A percentile compares a stretch with the other conserved stretches of the same genome.
Conservation (phyloP, 2,329 filamentous ascomycete genomes). For the Cordyceps farinosa region DNA sequence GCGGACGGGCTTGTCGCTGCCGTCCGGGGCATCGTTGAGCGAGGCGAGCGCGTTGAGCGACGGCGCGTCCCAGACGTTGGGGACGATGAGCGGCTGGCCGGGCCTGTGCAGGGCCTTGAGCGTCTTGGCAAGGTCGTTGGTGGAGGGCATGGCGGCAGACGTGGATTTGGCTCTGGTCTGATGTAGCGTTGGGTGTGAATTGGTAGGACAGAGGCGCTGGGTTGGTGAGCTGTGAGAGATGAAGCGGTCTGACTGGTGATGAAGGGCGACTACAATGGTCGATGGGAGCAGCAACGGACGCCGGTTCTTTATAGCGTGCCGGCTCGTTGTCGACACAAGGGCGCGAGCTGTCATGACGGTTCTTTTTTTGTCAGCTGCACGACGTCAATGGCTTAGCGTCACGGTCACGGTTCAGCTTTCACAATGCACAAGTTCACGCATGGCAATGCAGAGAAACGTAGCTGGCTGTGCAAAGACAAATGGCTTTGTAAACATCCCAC, state of each 20-base stretch:
- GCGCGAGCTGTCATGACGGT: neutral
- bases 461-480: slow-evolving; percentile 1
- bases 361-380: neutral
- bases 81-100: slow-evolving; percentile 48
- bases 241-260: neutral
- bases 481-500: neutral
- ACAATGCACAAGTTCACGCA: neutral
- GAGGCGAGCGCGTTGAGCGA: slow-evolving; percentile 44
- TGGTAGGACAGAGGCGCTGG: neutral
- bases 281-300: neutral
- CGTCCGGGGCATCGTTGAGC: slow-evolving; percentile 31
- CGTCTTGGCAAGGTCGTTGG: slow-evolving; percentile 33
- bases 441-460: neutral
- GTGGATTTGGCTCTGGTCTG: neutral
- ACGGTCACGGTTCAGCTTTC: neutral
- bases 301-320: slow-evolving; percentile 1
- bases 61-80: slow-evolving; percentile 53
- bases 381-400: neutral
- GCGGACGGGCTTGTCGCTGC: slow-evolving; percentile 33
- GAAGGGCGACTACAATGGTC: neutral
- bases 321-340: neutral
- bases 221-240: neutral
- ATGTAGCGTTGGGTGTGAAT: neutral
- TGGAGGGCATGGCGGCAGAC: slow-evolving; percentile 20
- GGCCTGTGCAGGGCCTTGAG: slow-evolving; percentile 47